Conservation (phyloP, 169 alveolate genomes). For the Condylostoma magnum region DNA sequence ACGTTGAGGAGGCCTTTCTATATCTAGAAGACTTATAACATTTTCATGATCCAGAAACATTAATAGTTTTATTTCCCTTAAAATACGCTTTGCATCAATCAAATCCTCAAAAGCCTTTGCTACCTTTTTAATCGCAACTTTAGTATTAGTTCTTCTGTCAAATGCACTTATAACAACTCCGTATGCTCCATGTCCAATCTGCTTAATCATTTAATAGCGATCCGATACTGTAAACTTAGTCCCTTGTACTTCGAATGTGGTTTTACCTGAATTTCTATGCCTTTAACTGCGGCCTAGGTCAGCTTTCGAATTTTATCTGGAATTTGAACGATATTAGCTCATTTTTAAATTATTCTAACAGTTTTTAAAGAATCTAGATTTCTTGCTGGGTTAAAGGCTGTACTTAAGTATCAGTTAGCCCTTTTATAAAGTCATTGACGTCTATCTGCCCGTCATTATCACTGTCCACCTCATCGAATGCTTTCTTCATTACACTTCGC, state of each 20-base stretch:
- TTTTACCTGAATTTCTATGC: conserved; percentile 45
- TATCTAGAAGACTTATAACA: conserved; percentile 65
- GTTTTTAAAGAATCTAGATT: too few species aligned
- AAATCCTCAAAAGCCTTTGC: conserved; percentile 87
- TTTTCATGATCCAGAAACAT: conserved; percentile 84
- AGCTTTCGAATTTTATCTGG: too few species aligned
- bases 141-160: conserved; percentile 43
- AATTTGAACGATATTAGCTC: too few species aligned
- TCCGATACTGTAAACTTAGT: conserved; percentile 21
- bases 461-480: too few species aligned
- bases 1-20: conserved; percentile 75
- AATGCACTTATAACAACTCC: conserved; percentile 56
- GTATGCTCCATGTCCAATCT: conserved; percentile 54
- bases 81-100: conserved; percentile 87
- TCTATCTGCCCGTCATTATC: too few species aligned
- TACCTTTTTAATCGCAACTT: conserved; percentile 84
- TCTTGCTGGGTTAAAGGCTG: too few species aligned
- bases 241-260: conserved; percentile 9
- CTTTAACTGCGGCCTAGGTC: too few species aligned
- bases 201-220: neutral
- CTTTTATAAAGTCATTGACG: too few species aligned
- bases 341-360: too few species aligned
- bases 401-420: too few species aligned
- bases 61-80: conserved; percentile 87
- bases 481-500: too few species aligned